Percentiles rank a stretch among this genome's conserved stretches.
Evolutionary conservation across 306 rosid species (phyloP).

Genomic region (Cyamopsis tetragonoloba): DNA sequence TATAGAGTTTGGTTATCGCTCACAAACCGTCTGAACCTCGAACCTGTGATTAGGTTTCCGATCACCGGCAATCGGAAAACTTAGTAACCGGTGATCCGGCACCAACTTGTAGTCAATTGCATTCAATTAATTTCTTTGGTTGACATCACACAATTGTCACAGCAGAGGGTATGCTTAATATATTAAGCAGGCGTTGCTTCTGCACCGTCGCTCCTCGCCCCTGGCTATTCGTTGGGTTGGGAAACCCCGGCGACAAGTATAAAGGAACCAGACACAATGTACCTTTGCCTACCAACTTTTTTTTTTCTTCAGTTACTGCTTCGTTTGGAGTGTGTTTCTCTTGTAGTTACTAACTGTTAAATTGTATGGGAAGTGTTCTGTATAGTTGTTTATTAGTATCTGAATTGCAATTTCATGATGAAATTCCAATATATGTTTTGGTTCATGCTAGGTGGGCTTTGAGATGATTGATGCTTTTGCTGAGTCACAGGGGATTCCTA

Average conservation of each 20-base stretch:
- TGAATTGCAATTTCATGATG: constrained; percentile 2
- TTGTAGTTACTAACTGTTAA: neutral
- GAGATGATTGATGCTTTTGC: constrained; percentile 88
- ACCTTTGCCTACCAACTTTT: neutral
- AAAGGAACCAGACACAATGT: constrained; percentile 91
- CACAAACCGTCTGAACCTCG: neutral
- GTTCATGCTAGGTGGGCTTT: constrained; percentile 65
- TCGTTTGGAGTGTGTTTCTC: neutral
- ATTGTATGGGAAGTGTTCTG: neutral
- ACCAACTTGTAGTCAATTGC: too few relatives aligned
- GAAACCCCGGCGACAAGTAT: constrained; percentile 86
- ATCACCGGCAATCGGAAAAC: neutral
- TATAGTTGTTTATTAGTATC: neutral
- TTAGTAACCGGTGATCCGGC: neutral
- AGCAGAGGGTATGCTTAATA: constrained; percentile 43
- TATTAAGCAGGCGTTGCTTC: constrained; percentile 44
- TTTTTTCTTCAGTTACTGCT: neutral
- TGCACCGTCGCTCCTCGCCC: constrained; percentile 49
- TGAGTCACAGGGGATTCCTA: constrained; percentile 56
- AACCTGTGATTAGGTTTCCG: neutral
- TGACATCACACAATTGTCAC: too few relatives aligned
- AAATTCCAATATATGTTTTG: neutral
- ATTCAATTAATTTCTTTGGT: neutral
- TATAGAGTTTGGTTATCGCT: neutral
- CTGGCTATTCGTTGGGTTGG: constrained; percentile 83